Percentiles rank a stretch among this genome's conserved stretches.
phyloP scores from a whole-genome alignment of 352 stramenopile species.

The Pythium aristosporum region DNA sequence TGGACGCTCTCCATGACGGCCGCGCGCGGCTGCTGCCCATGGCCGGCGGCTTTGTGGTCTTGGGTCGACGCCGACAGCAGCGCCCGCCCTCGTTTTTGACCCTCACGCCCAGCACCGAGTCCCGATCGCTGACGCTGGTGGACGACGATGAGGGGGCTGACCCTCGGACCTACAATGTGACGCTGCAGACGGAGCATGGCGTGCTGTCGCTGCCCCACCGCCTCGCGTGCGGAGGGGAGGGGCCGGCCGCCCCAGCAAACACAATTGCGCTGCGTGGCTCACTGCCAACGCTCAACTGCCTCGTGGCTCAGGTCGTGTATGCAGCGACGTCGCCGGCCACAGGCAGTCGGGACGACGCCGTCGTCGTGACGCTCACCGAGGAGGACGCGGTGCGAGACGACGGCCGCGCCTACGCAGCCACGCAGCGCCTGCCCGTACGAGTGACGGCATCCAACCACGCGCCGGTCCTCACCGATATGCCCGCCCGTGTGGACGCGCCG shows the following conservation, averaged over 20 bases:
- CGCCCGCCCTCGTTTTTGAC: too few species aligned
- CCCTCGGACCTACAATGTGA: slow-evolving; percentile 23
- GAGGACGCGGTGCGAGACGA: slow-evolving; percentile 6
- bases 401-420: slow-evolving; percentile 31
- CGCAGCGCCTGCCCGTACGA: slow-evolving; percentile 39
- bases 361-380: slow-evolving; percentile 46
- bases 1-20: slow-evolving; percentile 27
- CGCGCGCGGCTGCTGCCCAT: slow-evolving; percentile 10
- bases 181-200: slow-evolving; percentile 34
- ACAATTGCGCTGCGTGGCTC: slow-evolving; percentile 24
- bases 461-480: slow-evolving; percentile 32
- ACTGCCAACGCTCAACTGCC: slow-evolving; percentile 47
- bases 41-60: slow-evolving; percentile 27
- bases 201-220: slow-evolving; percentile 35
- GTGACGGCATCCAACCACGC: slow-evolving; percentile 47
- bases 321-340: slow-evolving; percentile 12
- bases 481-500: slow-evolving; percentile 30
- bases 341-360: slow-evolving; percentile 28
- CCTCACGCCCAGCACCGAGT: not conserved
- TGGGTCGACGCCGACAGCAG: slow-evolving; percentile 7
- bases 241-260: not conserved
- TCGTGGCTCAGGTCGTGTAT: slow-evolving; percentile 50
- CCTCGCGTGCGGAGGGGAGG: slow-evolving; percentile 21
- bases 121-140: slow-evolving; percentile 41
- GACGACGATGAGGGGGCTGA: slow-evolving; percentile 24